Evolutionary conservation across 768 basidiomycete species (phyloP), one percentile per base, ranked within the genome.

Genomic region (Hebeloma cylindrosporum): DNA sequence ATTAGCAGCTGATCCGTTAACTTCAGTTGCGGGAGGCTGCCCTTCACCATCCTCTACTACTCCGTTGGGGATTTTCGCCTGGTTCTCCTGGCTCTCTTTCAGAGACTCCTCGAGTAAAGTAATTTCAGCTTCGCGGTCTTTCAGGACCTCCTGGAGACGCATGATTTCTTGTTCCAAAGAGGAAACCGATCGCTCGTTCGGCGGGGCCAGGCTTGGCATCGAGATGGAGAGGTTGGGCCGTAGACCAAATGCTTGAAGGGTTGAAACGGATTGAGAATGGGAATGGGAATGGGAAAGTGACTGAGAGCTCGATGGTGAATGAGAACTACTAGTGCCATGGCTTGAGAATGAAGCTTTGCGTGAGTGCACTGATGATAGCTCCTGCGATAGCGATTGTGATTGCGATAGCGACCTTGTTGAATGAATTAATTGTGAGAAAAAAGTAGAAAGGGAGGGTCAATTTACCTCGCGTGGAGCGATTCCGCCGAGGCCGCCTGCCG

Each of bases 331-430:
- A 50, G 83, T 84, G 58, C 77, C 79, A 65, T 84, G 77, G 62
- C 85, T 85, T 55, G 87, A 90, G 55, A 78, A 79, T 45, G 89
- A 91, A 58, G 76, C 72, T 72, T 86, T 86, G 78, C 87, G 88
- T 72, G 83, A 88, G 61, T 84, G 85, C 70, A 71, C 88, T 74
- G 85, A 92, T 56, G 84, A 92, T 54, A 92, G 79, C 78, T 91
- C 93, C 93, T 97, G 93, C 74, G 93, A 94, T 58, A 95, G 83
- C 77, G 93, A 95, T 74, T 85, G 81, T 65, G 93, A 93, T 69
- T 89, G 89, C 72, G 88, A 91, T 54, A 85, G 81, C 82, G 91
- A 92, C 79, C 88, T 90, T 56, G 32, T 29, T 34, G 50, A 46
- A 47, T 36, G 43, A 58, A 51, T 42, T 41, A 43, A 40, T 29